Evolutionary conservation across 2,329 filamentous ascomycete genomes (phyloP).

Genomic region (Stachybotrys elegans): DNA sequence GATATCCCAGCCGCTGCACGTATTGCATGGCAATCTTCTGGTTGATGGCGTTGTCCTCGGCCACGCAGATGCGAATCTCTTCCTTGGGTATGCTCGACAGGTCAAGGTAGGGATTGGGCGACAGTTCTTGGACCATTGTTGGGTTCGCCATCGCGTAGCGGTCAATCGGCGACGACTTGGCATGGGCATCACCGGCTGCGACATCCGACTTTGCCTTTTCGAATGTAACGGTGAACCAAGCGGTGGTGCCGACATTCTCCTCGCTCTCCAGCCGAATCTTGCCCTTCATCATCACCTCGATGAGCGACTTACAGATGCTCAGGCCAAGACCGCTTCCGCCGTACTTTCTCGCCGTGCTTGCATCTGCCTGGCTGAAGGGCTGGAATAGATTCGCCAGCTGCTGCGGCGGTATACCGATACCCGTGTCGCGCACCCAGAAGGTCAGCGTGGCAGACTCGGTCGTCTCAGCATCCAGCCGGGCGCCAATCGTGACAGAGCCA

Average conservation of each 20-base stretch:
- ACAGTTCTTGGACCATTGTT: constrained; percentile 31
- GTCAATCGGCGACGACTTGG: constrained; percentile 30
- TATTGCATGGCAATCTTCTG: constrained; percentile 92
- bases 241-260: constrained; percentile 64
- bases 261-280: constrained; percentile 76
- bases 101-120: constrained; percentile 50
- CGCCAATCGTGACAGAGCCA: constrained; percentile 79
- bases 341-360: constrained; percentile 84
- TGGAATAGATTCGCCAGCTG: constrained; percentile 82
- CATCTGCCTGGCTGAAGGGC: constrained; percentile 89
- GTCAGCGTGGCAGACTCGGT: constrained; percentile 67
- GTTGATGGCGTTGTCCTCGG: constrained; percentile 93
- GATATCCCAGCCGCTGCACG: constrained; percentile 78
- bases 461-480: constrained; percentile 66
- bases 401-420: constrained; percentile 82
- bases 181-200: constrained; percentile 49
- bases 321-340: constrained; percentile 87
- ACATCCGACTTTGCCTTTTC: constrained; percentile 68
- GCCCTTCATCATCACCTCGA: constrained; percentile 88
- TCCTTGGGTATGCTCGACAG: constrained; percentile 70
- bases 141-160: constrained; percentile 24
- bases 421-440: constrained; percentile 84
- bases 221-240: constrained; percentile 79
- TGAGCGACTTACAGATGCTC: constrained; percentile 91
- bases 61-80: constrained; percentile 82